A percentile compares a stretch with the other conserved stretches of the same genome.
Conservation (phyloP, 306 rosid species). For the Citrullus amarus region DNA sequence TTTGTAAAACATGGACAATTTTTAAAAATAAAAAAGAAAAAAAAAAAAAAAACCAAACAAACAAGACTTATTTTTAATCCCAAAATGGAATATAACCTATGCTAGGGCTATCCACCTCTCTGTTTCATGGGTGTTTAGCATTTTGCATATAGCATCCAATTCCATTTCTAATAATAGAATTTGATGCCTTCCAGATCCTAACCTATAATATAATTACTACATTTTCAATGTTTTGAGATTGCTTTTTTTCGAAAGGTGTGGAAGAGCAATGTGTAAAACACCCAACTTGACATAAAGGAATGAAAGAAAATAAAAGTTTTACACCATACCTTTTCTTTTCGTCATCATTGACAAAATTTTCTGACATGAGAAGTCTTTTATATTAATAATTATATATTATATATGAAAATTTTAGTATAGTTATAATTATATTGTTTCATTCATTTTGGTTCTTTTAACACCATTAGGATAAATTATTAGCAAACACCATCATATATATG, state of each 20-base stretch:
- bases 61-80: background rate
- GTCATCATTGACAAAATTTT: background rate
- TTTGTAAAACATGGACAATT: no score
- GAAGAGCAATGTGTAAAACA: background rate
- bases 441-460: background rate
- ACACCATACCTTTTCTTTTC: background rate
- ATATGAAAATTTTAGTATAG: background rate
- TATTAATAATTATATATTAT: background rate
- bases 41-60: no score
- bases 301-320: background rate
- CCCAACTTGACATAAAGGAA: background rate
- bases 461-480: no score
- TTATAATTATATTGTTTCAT: background rate
- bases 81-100: background rate
- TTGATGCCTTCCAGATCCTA: constrained; percentile 5
- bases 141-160: background rate
- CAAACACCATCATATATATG: background rate
- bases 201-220: background rate
- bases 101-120: background rate
- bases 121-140: background rate
- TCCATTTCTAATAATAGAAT: constrained; percentile 1
- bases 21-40: no score
- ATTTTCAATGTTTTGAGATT: background rate
- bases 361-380: background rate
- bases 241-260: background rate